Evolutionary conservation across 2,329 filamentous ascomycete species (phyloP).

Genomic region (Claviceps pazoutovae): DNA sequence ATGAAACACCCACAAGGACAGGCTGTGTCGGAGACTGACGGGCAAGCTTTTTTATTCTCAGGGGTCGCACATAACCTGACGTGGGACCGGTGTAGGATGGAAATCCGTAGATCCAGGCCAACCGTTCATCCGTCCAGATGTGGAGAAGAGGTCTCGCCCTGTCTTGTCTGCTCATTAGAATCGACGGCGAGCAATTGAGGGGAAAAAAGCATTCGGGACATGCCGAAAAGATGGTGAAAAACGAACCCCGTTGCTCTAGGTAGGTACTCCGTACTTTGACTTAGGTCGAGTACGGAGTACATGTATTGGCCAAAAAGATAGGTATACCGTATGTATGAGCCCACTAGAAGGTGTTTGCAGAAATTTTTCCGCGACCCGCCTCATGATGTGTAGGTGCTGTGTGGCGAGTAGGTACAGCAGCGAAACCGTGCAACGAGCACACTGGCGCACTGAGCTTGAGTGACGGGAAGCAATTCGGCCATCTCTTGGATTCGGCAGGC

Average conservation of each 20-base stretch:
- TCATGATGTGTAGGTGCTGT: background rate
- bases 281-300: background rate
- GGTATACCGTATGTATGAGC: too few species aligned
- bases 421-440: background rate
- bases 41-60: constrained; percentile 1
- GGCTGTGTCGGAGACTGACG: constrained; percentile 5
- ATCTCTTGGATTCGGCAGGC: background rate
- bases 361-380: background rate
- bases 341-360: too few species aligned
- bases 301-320: too few species aligned
- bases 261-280: too few species aligned
- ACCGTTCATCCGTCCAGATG: background rate
- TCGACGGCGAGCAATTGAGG: background rate
- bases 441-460: constrained; percentile 1
- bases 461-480: background rate
- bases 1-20: constrained; percentile 9
- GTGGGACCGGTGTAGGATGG: constrained; percentile 9
- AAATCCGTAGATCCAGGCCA: constrained; percentile 3
- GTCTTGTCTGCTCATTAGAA: background rate
- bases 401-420: background rate
- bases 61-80: constrained; percentile 5
- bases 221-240: constrained; percentile 1
- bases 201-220: constrained; percentile 4
- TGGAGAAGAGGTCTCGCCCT: background rate
- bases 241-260: background rate